phyloP scores from a whole-genome alignment of 2,329 filamentous ascomycete genomes.

The Colletotrichum theobromicola region DNA sequence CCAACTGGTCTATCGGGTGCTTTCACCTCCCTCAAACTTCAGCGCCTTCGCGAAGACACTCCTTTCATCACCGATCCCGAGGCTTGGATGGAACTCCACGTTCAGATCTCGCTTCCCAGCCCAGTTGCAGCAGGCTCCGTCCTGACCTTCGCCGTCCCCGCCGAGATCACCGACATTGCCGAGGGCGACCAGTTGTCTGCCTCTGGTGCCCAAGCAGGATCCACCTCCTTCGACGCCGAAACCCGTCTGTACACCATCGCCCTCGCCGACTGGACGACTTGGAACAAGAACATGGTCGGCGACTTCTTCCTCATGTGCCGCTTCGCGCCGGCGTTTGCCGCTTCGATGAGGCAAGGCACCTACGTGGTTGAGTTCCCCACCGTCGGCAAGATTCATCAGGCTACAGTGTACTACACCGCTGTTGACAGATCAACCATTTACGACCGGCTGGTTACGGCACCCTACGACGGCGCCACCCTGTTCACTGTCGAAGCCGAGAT shows the following conservation, averaged over 20 bases:
- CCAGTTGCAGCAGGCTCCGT: not conserved
- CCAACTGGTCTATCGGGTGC: constrained; percentile 15
- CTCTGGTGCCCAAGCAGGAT: not conserved
- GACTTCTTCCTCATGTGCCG: constrained; percentile 21
- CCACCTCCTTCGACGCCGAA: not conserved
- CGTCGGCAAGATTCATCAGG: not conserved
- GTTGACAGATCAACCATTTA: constrained; percentile 5
- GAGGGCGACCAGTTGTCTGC: not conserved
- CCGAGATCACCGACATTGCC: constrained; percentile 8
- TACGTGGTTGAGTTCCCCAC: constrained; percentile 16
- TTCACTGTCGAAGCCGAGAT: constrained; percentile 7
- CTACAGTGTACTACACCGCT: constrained; percentile 1
- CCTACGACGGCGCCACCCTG: not conserved
- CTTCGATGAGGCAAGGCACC: constrained; percentile 3
- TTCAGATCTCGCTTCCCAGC: constrained; percentile 5
- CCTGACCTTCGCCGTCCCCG: constrained; percentile 7
- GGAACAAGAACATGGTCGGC: constrained; percentile 19
- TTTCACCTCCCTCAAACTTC: constrained; percentile 9
- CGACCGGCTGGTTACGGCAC: not conserved
- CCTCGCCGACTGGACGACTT: constrained; percentile 7
- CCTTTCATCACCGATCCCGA: not conserved
- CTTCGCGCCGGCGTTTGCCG: constrained; percentile 5
- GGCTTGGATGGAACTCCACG: constrained; percentile 17
- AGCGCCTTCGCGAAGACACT: not conserved
- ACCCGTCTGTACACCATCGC: not conserved